Evolutionary conservation across 352 stramenopile species (phyloP), one percentile per base, ranked within the genome.

Genomic region (Pythium phragmiticola): DNA sequence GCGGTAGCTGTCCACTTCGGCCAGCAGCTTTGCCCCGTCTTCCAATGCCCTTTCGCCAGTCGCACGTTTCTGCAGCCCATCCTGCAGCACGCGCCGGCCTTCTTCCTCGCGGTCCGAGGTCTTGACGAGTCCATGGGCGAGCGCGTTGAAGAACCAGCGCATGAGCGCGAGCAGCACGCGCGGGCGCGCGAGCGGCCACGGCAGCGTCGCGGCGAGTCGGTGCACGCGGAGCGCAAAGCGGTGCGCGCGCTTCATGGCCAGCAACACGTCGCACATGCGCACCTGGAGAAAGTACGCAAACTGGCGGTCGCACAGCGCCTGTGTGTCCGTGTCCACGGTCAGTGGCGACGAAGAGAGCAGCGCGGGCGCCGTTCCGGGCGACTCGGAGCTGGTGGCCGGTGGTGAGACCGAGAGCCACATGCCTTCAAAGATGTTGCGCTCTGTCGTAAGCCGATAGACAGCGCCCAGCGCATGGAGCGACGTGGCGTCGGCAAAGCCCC

Each of bases 201-300:
- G 74, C 23, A 75, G 55, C 36, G 50, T 55, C 12, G 65, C 51
- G 3, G 69, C 54, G 19, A 69, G 56, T 5, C 77, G 80, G 57
- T 87, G 77, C 16, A 81, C 66, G 5, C 72, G 63, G 19, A 89
- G 49, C 34, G 79, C 82, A 37, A 94, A 78, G 2, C 49, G 52
- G 30, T 90, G 84, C 3, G 82, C 80, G 42, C 82, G 73, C 54
- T 86, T 69, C 77, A 94, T 84, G 0, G 72, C 73, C 11, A 73
- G 59, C 36, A 90, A 58, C 19, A 92, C 78, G 52, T 94, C 82
- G 45, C 81, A 90, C 48, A 69, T 67, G 9, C 84, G 80, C n/a
- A 94, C 82, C 62, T 92, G 84, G 4, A 94, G 63, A 51, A 94
- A 94, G 51, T 91, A 91, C 0, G 80, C 72, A 68, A 93, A 93